Evolutionary conservation across 106 monocot species (phyloP).

Genomic region (Acanthochlamys bracteata): DNA sequence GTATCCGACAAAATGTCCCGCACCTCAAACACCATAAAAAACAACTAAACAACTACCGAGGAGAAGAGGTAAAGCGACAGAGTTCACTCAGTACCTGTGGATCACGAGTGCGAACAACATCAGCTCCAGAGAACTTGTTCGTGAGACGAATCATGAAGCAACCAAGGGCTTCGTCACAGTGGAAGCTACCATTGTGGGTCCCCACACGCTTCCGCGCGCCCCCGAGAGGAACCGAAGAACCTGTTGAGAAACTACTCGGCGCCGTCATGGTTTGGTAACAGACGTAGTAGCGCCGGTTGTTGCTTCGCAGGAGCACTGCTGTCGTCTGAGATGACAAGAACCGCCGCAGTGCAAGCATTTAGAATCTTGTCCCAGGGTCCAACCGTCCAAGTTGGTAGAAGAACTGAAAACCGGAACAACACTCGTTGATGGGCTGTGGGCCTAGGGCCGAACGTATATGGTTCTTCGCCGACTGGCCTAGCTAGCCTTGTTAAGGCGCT

Average conservation of each 20-base stretch:
- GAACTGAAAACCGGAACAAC: too few relatives aligned
- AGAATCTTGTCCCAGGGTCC: not conserved
- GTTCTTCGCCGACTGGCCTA: too few relatives aligned
- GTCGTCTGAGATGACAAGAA: not conserved
- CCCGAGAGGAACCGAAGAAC: slow-evolving; percentile 10
- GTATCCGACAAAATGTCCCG: too few relatives aligned
- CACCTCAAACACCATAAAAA: too few relatives aligned
- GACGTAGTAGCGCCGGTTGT: slow-evolving; percentile 11
- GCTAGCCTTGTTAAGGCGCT: too few relatives aligned
- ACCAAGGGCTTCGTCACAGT: slow-evolving; percentile 94
- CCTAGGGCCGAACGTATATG: too few relatives aligned
- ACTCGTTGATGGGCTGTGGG: too few relatives aligned
- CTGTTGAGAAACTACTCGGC: slow-evolving; percentile 18
- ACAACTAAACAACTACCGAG: too few relatives aligned
- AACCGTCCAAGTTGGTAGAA: not conserved
- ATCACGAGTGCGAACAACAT: slow-evolving; percentile 66
- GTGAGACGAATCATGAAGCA: slow-evolving; percentile 95
- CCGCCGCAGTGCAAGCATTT: slow-evolving; percentile 17
- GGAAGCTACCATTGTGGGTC: slow-evolving; percentile 89
- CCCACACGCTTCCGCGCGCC: slow-evolving; percentile 36
- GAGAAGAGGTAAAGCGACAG: too few relatives aligned
- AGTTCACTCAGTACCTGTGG: slow-evolving; percentile 25
- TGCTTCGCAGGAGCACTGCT: not conserved
- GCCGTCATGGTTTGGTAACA: not conserved
- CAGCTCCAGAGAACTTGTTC: slow-evolving; percentile 51